Conservation (phyloP, 352 stramenopile species). For the Globisporangium orthogonon region DNA sequence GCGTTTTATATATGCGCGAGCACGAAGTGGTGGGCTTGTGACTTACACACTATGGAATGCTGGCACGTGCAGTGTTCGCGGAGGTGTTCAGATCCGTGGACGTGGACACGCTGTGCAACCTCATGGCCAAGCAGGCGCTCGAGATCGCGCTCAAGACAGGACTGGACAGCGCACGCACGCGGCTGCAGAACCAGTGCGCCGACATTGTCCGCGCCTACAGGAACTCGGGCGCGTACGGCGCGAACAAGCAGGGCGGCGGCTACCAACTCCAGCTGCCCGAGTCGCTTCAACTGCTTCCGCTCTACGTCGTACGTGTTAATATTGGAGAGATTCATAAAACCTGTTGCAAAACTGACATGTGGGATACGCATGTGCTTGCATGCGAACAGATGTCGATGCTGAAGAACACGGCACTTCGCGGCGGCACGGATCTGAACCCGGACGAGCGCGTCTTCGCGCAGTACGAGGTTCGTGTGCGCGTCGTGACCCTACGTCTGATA, state of each 20-base stretch:
- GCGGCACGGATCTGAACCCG: constrained; percentile 93
- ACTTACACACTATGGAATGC: background rate
- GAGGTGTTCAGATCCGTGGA: constrained; percentile 93
- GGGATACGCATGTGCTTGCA: background rate
- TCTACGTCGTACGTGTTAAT: constrained; percentile 85
- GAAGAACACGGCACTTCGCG: constrained; percentile 96
- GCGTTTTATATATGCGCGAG: constrained; percentile 13
- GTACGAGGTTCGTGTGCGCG: constrained; percentile 47
- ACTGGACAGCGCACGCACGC: constrained; percentile 91
- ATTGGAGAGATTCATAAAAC: background rate
- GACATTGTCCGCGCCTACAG: constrained; percentile 93
- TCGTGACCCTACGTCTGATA: no score
- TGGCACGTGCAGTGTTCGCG: constrained; percentile 53
- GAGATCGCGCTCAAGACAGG: constrained; percentile 93
- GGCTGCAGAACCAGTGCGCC: constrained; percentile 88
- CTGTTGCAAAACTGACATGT: background rate
- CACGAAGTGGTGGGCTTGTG: no score
- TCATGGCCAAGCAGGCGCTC: constrained; percentile 94
- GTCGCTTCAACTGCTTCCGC: constrained; percentile 91
- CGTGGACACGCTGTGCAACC: constrained; percentile 90
- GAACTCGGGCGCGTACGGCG: constrained; percentile 65
- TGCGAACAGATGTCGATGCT: constrained; percentile 90
- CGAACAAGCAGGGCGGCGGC: constrained; percentile 51
- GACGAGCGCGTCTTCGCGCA: constrained; percentile 95
- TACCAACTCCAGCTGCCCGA: constrained; percentile 86